Evolutionary conservation across 805 yeast genomes (phyloP).

Genomic region (Candida yuanshanica): DNA sequence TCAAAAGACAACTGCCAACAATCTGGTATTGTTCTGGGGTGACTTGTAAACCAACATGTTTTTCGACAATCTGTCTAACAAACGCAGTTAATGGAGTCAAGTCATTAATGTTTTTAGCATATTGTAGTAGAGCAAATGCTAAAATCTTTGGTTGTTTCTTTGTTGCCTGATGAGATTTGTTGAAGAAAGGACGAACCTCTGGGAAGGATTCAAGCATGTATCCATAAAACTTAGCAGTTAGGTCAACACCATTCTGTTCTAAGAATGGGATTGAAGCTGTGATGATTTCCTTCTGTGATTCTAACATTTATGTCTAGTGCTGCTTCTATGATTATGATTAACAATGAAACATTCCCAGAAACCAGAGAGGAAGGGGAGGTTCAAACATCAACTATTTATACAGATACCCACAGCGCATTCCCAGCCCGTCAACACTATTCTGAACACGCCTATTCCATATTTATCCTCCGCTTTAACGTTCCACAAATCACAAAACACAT

Average conservation of each 20-base stretch:
- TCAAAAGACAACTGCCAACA: slow-evolving; percentile 54
- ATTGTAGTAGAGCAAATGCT: slow-evolving; percentile 54
- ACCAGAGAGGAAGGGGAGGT: too few species aligned
- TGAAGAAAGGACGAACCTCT: slow-evolving; percentile 56
- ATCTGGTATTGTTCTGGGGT: slow-evolving; percentile 60
- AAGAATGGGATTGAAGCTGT: slow-evolving; percentile 51
- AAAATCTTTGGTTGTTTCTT: slow-evolving; percentile 58
- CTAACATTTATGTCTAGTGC: neutral
- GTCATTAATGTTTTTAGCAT: slow-evolving; percentile 59
- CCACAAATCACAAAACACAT: too few species aligned
- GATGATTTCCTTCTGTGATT: slow-evolving; percentile 29
- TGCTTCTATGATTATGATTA: too few species aligned
- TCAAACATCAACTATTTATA: too few species aligned
- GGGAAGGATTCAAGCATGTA: slow-evolving; percentile 49
- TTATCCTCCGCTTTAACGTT: too few species aligned
- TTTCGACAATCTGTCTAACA: slow-evolving; percentile 55
- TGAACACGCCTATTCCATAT: too few species aligned
- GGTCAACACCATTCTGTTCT: slow-evolving; percentile 45
- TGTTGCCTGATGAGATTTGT: slow-evolving; percentile 48
- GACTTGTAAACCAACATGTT: slow-evolving; percentile 62
- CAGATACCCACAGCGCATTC: too few species aligned
- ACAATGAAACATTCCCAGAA: too few species aligned
- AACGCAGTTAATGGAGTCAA: slow-evolving; percentile 45
- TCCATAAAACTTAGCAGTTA: slow-evolving; percentile 50
- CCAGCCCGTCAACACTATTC: too few species aligned